A percentile compares a stretch with the other conserved stretches of the same genome.
Evolutionary conservation across 208 protist genomes (phyloP).

Genomic region (Crithidia sp.): DNA sequence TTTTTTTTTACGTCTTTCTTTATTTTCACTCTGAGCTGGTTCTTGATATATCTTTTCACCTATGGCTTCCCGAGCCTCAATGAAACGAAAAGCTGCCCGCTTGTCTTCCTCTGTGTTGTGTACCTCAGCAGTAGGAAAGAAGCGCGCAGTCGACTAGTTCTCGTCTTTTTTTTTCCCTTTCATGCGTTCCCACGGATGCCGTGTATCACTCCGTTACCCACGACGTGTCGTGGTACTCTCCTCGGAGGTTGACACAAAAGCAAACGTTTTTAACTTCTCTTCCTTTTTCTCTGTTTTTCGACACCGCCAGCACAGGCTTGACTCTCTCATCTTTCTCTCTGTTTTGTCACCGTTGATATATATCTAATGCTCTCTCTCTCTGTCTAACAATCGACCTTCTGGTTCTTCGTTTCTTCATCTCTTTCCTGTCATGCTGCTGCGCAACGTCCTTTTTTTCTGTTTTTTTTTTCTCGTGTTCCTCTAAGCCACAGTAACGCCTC

Average conservation of each 20-base stretch:
- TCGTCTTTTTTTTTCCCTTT: background rate
- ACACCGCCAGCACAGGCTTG: too few relatives aligned
- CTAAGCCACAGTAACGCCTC: background rate
- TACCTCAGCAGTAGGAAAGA: background rate
- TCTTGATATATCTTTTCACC: background rate
- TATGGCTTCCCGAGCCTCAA: background rate
- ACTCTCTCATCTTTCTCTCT: background rate
- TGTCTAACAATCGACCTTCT: too few relatives aligned
- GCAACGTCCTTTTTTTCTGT: background rate
- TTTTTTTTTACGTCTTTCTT: background rate
- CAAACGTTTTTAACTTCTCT: background rate
- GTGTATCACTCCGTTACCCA: background rate
- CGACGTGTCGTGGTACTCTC: conserved; percentile 1
- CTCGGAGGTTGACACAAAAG: background rate
- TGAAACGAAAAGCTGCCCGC: background rate
- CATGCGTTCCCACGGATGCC: background rate
- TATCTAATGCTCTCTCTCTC: too few relatives aligned
- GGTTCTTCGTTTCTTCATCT: background rate
- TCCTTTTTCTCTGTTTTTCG: background rate
- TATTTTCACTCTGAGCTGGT: background rate
- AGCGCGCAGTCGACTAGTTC: background rate
- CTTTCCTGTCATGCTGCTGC: too few relatives aligned
- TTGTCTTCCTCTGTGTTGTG: background rate
- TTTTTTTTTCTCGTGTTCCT: background rate
- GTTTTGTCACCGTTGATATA: background rate